Conservation (phyloP, 768 basidiomycete species). For the Termitomyces sp. region DNA sequence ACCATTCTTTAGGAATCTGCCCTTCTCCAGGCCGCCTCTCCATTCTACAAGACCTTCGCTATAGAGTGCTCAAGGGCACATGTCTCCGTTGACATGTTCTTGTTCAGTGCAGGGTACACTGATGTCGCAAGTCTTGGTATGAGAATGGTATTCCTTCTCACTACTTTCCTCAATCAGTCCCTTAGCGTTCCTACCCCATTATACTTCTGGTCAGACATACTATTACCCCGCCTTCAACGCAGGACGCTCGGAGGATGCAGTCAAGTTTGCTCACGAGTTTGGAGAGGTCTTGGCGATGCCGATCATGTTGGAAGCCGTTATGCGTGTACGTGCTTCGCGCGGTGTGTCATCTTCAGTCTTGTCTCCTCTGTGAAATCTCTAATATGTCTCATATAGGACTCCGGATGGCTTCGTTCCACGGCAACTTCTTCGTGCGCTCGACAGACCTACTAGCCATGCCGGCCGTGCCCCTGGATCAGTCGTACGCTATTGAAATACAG, state of each 20-base stretch:
- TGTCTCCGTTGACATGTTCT: slow-evolving; percentile 98
- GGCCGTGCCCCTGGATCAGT: slow-evolving; percentile 93
- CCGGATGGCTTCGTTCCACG: slow-evolving; percentile 96
- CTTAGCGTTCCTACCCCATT: slow-evolving; percentile 86
- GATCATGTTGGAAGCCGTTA: slow-evolving; percentile 95
- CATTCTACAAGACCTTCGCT: slow-evolving; percentile 98
- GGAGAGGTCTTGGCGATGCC: slow-evolving; percentile 90
- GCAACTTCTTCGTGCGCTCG: slow-evolving; percentile 97
- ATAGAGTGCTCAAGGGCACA: slow-evolving; percentile 97
- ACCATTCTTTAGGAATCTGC: slow-evolving; percentile 65
- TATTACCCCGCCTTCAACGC: slow-evolving; percentile 99
- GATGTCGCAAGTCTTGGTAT: slow-evolving; percentile 91
- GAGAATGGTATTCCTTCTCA: slow-evolving; percentile 11
- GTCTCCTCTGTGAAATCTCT: background rate
- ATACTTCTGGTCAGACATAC: slow-evolving; percentile 97
- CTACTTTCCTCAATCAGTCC: background rate
- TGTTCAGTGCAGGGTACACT: slow-evolving; percentile 90
- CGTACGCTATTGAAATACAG: slow-evolving; percentile 92
- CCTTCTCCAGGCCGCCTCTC: slow-evolving; percentile 86
- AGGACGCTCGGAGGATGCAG: slow-evolving; percentile 86
- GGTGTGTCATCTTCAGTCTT: slow-evolving; percentile 37
- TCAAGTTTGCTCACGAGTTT: slow-evolving; percentile 98
- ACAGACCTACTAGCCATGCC: slow-evolving; percentile 96
- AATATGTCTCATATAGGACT: slow-evolving; percentile 45
- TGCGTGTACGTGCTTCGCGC: slow-evolving; percentile 96